Percentiles rank a stretch among this genome's conserved stretches.
Conservation (phyloP, 306 rosid species). For the Medicago ruthenica region DNA sequence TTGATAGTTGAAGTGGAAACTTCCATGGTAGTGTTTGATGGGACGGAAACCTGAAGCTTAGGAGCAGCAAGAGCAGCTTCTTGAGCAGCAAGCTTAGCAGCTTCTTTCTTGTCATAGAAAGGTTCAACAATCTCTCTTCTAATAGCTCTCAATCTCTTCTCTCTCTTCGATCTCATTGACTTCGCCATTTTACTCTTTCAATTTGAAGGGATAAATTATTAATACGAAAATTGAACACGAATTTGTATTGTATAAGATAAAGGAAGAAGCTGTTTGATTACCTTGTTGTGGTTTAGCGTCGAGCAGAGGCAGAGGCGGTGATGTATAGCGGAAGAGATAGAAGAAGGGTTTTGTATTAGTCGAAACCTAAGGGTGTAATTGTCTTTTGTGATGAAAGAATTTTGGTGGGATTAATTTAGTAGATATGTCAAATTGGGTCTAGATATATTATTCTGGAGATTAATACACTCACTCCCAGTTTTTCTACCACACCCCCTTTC, state of each 20-base stretch:
- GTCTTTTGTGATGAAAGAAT: neutral
- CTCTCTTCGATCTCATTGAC: slow-evolving; percentile 86
- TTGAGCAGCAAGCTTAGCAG: slow-evolving; percentile 84
- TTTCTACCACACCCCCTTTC: neutral
- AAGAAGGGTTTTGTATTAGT: neutral
- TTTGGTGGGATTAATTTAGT: neutral
- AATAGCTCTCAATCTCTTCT: slow-evolving; percentile 89
- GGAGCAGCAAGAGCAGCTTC: slow-evolving; percentile 97
- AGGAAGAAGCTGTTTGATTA: neutral
- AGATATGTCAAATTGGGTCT: neutral
- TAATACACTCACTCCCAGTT: neutral
- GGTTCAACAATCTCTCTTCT: slow-evolving; percentile 90
- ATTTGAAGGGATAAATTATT: too few relatives aligned
- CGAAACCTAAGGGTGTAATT: slow-evolving; percentile 25
- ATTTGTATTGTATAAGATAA: neutral
- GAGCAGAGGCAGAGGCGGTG: slow-evolving; percentile 2
- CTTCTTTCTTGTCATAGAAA: slow-evolving; percentile 80
- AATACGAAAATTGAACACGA: neutral
- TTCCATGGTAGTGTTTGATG: slow-evolving; percentile 61
- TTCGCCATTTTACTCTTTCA: slow-evolving; percentile 68
- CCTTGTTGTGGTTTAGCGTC: slow-evolving; percentile 21
- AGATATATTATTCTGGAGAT: neutral
- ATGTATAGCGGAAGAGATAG: neutral
- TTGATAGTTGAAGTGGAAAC: slow-evolving; percentile 35
- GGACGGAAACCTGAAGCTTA: slow-evolving; percentile 62